Base-by-base conservation (phyloP, 108 stramenopile species). In the Cyclotella baltica region DNA sequence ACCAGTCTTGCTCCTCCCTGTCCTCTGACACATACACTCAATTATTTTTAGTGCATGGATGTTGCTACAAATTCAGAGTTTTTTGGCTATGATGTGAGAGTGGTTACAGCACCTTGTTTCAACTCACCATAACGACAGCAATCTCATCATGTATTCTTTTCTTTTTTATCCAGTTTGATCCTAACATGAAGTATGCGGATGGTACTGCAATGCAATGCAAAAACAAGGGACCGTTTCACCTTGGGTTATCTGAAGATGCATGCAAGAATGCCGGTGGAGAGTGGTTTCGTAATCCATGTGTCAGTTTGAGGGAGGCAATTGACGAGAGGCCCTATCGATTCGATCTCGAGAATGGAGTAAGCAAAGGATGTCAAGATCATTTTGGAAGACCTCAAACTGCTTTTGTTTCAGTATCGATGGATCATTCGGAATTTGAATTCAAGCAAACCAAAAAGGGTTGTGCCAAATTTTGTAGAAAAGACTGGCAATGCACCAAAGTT, bases 401-500 rank as follows among this genome's bases (percentile, higher is more conserved):
- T n/a, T n/a, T n/a, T n/a, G n/a, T n/a, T n/a, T n/a, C n/a, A n/a
- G n/a, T n/a, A n/a, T n/a, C n/a, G n/a, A n/a, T n/a, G n/a, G n/a
- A n/a, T n/a, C n/a, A n/a, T n/a, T 4, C 10, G 4, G 51, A 52
- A 4, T 52, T 52, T n/a, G 4, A 10, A 20, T 52, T 52, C n/a
- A 20, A 13, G n/a, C 11, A 20, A 10, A 52, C 51, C 4, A 4
- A 4, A 19, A n/a, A 52, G 4, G 51, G 19, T 19, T 52, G 51
- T 52, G 19, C 4, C n/a, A 20, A 52, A n/a, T 52, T 52, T n/a
- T 52, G 51, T n/a, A 20, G 62, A 65, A 22, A 62, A 55, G 52
- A 33, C 51, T 11, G 29, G 25, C 22, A 47, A 70, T 19, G 47
- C 40, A 1, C 78, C 82, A 3, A 55, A 52, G 47, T 86, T 86